Evolutionary conservation across 768 basidiomycete genomes (phyloP).

Genomic region (Amanita pseudoporphyria): DNA sequence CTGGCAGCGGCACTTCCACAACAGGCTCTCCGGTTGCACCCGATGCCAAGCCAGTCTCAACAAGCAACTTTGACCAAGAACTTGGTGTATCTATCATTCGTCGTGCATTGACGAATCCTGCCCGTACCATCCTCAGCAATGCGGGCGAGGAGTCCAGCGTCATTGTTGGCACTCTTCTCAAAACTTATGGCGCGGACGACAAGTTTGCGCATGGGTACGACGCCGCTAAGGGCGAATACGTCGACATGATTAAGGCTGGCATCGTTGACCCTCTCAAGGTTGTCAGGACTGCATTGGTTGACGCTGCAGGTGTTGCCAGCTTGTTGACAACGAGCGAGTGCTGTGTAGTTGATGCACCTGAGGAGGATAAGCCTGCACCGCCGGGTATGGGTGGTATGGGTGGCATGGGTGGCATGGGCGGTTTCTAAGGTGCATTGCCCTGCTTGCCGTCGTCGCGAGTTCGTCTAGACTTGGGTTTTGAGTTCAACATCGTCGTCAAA

Average conservation of each 20-base stretch:
- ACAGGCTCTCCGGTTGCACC: constrained; percentile 38
- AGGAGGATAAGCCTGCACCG: constrained; percentile 52
- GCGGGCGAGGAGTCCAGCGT: constrained; percentile 93
- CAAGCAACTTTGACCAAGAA: constrained; percentile 93
- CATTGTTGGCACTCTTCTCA: constrained; percentile 80
- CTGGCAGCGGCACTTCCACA: constrained; percentile 36
- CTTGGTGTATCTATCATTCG: constrained; percentile 92
- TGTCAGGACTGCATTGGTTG: constrained; percentile 85
- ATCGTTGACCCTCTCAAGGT: constrained; percentile 97
- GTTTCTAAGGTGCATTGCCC: constrained; percentile 1
- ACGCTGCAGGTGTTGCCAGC: constrained; percentile 89
- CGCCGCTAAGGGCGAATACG: constrained; percentile 84
- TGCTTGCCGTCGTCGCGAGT: too few species aligned
- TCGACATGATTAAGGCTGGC: constrained; percentile 90
- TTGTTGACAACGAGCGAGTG: constrained; percentile 90
- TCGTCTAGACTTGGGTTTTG: too few species aligned
- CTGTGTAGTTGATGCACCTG: constrained; percentile 86
- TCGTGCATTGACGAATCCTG: constrained; percentile 73
- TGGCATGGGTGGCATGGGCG: constrained; percentile 24
- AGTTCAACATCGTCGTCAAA: too few species aligned
- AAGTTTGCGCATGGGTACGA: constrained; percentile 88
- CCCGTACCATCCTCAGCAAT: constrained; percentile 84
- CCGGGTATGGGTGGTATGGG: constrained; percentile 36
- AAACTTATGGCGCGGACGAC: constrained; percentile 58
- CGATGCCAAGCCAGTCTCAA: constrained; percentile 60